phyloP scores from a whole-genome alignment of 2,329 filamentous ascomycete genomes.

The Purpureocillium lavendulum region DNA sequence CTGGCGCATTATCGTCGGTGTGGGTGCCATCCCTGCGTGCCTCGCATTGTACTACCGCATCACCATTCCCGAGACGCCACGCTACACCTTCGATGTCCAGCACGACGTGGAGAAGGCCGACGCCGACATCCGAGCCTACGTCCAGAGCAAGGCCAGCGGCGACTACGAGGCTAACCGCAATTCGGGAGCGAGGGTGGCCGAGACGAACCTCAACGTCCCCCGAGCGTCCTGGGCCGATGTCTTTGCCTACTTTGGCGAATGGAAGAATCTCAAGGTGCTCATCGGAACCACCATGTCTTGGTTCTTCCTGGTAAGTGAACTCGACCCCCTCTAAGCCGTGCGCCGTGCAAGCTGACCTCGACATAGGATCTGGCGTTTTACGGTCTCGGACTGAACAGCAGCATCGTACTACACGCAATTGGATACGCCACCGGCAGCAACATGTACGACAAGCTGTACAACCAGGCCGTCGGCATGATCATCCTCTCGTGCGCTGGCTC shows the following conservation, averaged over 20 bases:
- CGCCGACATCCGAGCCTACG: slow-evolving; percentile 58
- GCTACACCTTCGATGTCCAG: slow-evolving; percentile 74
- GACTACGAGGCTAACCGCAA: slow-evolving; percentile 38
- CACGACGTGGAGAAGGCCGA: slow-evolving; percentile 69
- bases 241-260: slow-evolving; percentile 55
- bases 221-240: slow-evolving; percentile 65
- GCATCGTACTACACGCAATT: slow-evolving; percentile 62
- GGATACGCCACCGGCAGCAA: slow-evolving; percentile 57
- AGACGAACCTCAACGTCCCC: slow-evolving; percentile 51
- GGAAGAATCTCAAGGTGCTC: slow-evolving; percentile 62
- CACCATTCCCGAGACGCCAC: slow-evolving; percentile 77
- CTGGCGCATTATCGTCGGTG: slow-evolving; percentile 75
- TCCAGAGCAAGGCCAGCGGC: slow-evolving; percentile 38
- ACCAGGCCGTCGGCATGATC: slow-evolving; percentile 67
- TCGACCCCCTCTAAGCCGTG: too few relatives aligned
- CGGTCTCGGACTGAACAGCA: slow-evolving; percentile 67
- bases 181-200: slow-evolving; percentile 43
- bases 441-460: slow-evolving; percentile 61
- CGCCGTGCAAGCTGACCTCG: background rate
- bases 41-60: slow-evolving; percentile 79
- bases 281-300: slow-evolving; percentile 72
- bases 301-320: slow-evolving; percentile 57
- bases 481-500: slow-evolving; percentile 71
- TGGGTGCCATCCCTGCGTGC: slow-evolving; percentile 69
- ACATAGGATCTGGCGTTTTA: slow-evolving; percentile 58